Evolutionary conservation across 2,329 filamentous ascomycete genomes (phyloP), one percentile per base, ranked within the genome.

Genomic region (Botrytis squamosa): DNA sequence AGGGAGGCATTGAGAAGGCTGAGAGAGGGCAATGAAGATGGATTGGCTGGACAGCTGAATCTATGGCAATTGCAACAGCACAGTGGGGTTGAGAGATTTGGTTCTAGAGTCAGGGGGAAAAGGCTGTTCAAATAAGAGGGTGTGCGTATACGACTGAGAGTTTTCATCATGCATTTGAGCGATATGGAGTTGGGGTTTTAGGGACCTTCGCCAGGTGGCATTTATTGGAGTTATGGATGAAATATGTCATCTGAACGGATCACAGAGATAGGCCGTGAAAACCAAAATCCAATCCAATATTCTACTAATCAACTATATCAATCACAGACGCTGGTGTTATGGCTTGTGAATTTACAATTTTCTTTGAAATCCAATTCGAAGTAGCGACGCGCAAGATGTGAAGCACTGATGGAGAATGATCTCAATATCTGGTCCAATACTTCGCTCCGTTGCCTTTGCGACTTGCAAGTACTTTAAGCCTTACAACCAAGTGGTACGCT

Each of bases 1-100:
- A 85, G 92, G 33, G 92, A 95, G 81, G 92, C 93, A 8, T 85
- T 92, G 80, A 85, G 92, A 73, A 85, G 92, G 67, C 92, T 93
- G 81, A 91, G 88, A 80, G 81, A 86, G 63, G 84, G 88, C 38
- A 84, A 88, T 6, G 91, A 91, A 78, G 90, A 90, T 49, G 89
- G 89, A 0, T 65, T 78, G 86, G 77, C 89, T 6, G 89, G 89
- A 5, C 86, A 88, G 77, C 84, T 90, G 76, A 84, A 87, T 76
- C 80, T 90, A 22, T 91, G 88, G 88, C 88, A 91, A 76, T 83
- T 85, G 29, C 89, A 91, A 79, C 87, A 89, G 72, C 83, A 84
- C 57, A 89, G 85, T 73, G 89, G 89, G 0, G 85, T 87, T 0
- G 89, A 91, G 77, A 84, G 89, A 46, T 91, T 91, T 75, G 81